Conservation (phyloP, 108 stramenopile genomes). For the Schizochytrium sp. region DNA sequence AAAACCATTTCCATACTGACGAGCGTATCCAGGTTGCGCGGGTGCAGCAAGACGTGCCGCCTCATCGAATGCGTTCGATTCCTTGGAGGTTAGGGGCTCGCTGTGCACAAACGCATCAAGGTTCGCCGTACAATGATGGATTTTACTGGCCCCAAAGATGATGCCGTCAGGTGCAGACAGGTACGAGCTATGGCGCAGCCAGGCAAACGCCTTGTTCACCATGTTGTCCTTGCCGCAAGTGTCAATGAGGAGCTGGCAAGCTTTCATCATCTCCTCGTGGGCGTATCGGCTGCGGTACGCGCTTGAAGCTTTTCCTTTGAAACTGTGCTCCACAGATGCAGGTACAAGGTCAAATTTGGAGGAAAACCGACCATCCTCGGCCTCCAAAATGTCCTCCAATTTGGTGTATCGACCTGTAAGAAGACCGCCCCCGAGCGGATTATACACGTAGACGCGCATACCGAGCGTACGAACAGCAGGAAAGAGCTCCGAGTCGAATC, state of each 20-base stretch:
- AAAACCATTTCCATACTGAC: not conserved
- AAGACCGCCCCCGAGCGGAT: constrained; percentile 77
- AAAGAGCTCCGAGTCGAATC: constrained; percentile 70
- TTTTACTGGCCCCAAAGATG: constrained; percentile 65
- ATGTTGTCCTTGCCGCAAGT: constrained; percentile 53
- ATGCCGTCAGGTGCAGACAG: constrained; percentile 60
- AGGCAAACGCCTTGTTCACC: constrained; percentile 68
- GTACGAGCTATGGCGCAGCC: constrained; percentile 71
- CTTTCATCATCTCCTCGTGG: constrained; percentile 60
- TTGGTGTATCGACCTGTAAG: constrained; percentile 62
- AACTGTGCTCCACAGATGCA: not conserved
- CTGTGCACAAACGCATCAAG: constrained; percentile 50
- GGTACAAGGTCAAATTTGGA: constrained; percentile 31
- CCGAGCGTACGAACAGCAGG: constrained; percentile 59
- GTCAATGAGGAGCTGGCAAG: constrained; percentile 50
- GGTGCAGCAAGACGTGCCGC: not conserved
- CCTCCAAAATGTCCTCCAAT: not conserved
- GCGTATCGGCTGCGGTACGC: constrained; percentile 73
- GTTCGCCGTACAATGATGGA: constrained; percentile 35
- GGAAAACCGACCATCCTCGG: constrained; percentile 52
- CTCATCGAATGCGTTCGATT: constrained; percentile 59
- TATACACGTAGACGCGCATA: constrained; percentile 79
- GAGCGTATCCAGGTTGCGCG: not conserved
- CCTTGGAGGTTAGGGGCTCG: constrained; percentile 34
- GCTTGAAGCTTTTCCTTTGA: not conserved